Evolutionary conservation across 495 filamentous ascomycete species (phyloP).

Genomic region (Lophiostoma macrostomum): DNA sequence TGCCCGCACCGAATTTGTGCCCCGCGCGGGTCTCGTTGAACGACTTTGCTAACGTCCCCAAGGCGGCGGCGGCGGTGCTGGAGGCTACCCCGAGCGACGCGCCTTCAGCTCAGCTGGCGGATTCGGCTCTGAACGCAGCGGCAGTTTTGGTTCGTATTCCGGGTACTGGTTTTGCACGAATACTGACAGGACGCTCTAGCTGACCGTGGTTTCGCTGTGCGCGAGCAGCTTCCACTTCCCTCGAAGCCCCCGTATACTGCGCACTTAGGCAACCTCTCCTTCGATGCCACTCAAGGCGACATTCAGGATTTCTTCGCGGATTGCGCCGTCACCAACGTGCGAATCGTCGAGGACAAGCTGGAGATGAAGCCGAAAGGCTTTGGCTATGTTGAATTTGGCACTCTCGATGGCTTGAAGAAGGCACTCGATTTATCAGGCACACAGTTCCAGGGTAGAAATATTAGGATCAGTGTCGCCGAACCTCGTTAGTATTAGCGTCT

Average conservation of each 20-base stretch:
- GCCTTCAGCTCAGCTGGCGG: constrained; percentile 46
- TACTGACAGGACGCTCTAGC: background rate
- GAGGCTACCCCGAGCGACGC: constrained; percentile 49
- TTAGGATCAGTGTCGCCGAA: constrained; percentile 83
- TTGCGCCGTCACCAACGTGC: constrained; percentile 82
- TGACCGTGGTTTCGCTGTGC: constrained; percentile 37
- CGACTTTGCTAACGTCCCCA: background rate
- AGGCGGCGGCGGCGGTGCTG: constrained; percentile 27
- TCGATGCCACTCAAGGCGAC: constrained; percentile 78
- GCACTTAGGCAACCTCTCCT: constrained; percentile 94
- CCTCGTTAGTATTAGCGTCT: constrained; percentile 60
- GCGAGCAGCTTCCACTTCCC: constrained; percentile 82
- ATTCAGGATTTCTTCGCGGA: constrained; percentile 79
- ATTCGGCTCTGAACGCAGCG: constrained; percentile 42
- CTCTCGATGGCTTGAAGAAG: constrained; percentile 84
- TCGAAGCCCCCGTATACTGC: constrained; percentile 90
- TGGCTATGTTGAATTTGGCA: constrained; percentile 91
- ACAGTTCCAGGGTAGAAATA: constrained; percentile 78
- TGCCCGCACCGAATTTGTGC: background rate
- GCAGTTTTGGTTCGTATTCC: constrained; percentile 39
- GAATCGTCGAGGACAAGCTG: constrained; percentile 93
- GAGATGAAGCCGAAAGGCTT: constrained; percentile 93
- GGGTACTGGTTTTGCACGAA: too few relatives aligned
- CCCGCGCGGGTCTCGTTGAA: background rate
- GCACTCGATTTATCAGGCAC: constrained; percentile 78